Evolutionary conservation across 2,329 filamentous ascomycete species (phyloP), one percentile per base, ranked within the genome.

Genomic region (Fusarium secorum): DNA sequence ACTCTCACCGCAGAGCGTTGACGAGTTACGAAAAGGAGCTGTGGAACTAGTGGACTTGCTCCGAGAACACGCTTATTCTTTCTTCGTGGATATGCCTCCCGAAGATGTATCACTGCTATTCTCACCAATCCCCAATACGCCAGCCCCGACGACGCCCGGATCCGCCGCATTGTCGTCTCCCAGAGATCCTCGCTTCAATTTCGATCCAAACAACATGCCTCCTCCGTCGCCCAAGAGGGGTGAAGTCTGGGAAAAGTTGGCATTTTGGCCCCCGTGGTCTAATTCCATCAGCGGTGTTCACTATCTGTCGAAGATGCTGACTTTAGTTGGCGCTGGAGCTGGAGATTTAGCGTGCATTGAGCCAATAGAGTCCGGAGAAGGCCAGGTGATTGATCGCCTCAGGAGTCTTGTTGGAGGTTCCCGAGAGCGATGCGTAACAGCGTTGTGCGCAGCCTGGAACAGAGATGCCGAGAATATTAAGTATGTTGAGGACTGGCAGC

Each of bases 211-310:
- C 76, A 94, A 93, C 68, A 84, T 93, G 5, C 95, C 94, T 3
- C 89, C 90, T 15, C 90, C 91, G 3, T 93, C 92, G 0, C 93
- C 94, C 1, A 93, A 87, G 73, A 88, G 88, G 46, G 95, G 95
- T 10, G 94, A 97, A 74, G 84, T 91, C 0, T 98, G 94, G 94
- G 96, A 98, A 77, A 92, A 95, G 82, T 89, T 96, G 79, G 95
- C 95, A 0, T 99, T 98, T 80, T 98, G 95, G 95, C 95, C 95
- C 7, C 96, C 95, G 0, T 91, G 93, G 82, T 93, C 94, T 4
- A 98, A 98, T 77, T 95, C 95, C 0, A 84, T 98, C 28, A 97
- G 94, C 64, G 95, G 93, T n/a, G 93, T 95, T 4, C 89, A 97
- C 79, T 98, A 97, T 77, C 86, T 99, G 9, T 90, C 92, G 54